A percentile compares a stretch with the other conserved stretches of the same genome.
Evolutionary conservation across 164 flowering plant species (phyloP).

Genomic region (Magnolia kwangsiensis): DNA sequence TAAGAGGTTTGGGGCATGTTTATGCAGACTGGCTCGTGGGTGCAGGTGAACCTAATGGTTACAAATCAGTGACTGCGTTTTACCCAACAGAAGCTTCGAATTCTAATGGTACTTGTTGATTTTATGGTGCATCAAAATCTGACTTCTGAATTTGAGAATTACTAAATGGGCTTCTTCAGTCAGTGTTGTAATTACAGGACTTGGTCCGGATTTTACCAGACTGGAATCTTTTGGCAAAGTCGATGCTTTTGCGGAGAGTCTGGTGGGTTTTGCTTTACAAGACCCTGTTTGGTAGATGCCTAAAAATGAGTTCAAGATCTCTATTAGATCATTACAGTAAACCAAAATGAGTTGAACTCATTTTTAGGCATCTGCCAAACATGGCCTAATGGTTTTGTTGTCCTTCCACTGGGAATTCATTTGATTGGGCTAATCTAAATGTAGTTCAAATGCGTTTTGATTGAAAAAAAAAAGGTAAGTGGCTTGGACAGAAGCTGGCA

Average conservation of each 20-base stretch:
- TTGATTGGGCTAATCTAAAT: not conserved
- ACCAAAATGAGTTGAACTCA: too few relatives aligned
- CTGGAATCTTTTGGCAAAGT: constrained; percentile 95
- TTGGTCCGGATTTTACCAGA: constrained; percentile 88
- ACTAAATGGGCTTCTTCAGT: constrained; percentile 41
- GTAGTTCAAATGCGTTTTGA: not conserved
- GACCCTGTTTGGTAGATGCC: not conserved
- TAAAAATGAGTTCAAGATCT: too few relatives aligned
- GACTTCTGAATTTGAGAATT: constrained; percentile 10
- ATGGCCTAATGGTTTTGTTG: not conserved
- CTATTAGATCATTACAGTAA: too few relatives aligned
- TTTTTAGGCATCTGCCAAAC: too few relatives aligned
- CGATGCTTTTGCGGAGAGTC: constrained; percentile 80
- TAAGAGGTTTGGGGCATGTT: constrained; percentile 2
- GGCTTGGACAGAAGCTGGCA: constrained; percentile 98
- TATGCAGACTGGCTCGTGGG: constrained; percentile 84
- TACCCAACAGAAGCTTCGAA: constrained; percentile 59
- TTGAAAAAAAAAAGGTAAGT: constrained; percentile 42
- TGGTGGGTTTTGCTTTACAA: constrained; percentile 37
- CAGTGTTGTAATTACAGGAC: constrained; percentile 77
- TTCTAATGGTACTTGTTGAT: constrained; percentile 55
- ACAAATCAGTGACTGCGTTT: constrained; percentile 74
- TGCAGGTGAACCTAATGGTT: constrained; percentile 59
- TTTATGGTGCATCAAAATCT: constrained; percentile 8
- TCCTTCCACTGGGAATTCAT: not conserved